These are phyloP conservation scores for Microcos paniculata DNA, from an alignment of 345 rosid genomes.

Conservation along the genomic window DNA sequence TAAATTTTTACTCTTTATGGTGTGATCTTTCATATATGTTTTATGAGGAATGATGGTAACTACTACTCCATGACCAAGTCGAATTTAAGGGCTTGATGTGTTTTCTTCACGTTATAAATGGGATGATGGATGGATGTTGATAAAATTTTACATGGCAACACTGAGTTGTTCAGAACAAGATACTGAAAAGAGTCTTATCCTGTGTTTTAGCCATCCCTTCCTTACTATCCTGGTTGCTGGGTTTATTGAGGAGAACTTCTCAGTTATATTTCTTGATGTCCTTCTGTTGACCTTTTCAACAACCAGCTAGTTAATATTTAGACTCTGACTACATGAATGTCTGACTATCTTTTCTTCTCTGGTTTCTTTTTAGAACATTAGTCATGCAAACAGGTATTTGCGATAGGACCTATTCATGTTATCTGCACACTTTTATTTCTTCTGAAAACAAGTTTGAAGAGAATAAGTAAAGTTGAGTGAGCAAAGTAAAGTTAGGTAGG, in stretches of 20 bases:
- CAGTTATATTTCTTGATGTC: background rate
- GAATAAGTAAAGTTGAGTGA: background rate
- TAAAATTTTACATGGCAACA: background rate
- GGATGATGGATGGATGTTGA: background rate
- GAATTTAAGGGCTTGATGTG: background rate
- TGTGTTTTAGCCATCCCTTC: background rate
- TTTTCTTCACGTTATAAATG: background rate
- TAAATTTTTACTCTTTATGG: background rate
- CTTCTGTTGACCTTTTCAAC: background rate
- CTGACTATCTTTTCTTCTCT: background rate
- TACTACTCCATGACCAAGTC: background rate
- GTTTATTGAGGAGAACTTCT: background rate
- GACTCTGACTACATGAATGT: background rate
- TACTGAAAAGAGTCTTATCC: background rate
- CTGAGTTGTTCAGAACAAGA: background rate
- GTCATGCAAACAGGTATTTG: background rate
- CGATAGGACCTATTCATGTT: background rate
- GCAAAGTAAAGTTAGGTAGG: background rate
- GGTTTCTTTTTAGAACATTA: background rate
- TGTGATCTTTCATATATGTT: background rate
- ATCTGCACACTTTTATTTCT: background rate
- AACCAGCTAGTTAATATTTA: background rate
- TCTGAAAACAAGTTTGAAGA: background rate
- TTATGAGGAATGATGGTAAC: background rate
- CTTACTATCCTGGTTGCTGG: background rate